Evolutionary conservation across 495 filamentous ascomycete genomes (phyloP).

Genomic region (Saxophila tyrrhenica): DNA sequence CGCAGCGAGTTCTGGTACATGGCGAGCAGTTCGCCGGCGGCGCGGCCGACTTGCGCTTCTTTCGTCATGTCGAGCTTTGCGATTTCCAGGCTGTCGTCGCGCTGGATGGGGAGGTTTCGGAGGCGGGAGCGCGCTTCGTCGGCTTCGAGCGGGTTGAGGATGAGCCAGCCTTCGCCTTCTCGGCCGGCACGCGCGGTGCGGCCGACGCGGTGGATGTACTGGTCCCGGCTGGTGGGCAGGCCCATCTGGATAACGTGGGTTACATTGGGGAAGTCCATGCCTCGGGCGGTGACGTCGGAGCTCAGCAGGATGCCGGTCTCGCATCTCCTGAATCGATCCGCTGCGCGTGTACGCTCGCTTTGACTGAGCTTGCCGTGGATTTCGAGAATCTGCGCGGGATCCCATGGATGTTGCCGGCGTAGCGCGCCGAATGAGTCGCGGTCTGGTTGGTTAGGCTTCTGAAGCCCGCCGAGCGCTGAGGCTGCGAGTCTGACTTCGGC

Average conservation of each 20-base stretch:
- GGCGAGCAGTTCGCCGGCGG: conserved; percentile 31
- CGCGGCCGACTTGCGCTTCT: conserved; percentile 27
- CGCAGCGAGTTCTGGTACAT: conserved; percentile 24
- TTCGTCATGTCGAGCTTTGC: conserved; percentile 44
- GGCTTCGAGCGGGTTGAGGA: conserved; percentile 52
- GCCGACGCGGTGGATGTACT: conserved; percentile 84
- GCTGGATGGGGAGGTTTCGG: conserved; percentile 51
- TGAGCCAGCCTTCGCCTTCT: conserved; percentile 66
- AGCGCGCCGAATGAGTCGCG: conserved; percentile 14
- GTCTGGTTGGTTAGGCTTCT: conserved; percentile 11
- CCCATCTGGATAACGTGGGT: conserved; percentile 82
- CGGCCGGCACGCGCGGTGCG: conserved; percentile 61
- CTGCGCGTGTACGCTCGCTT: conserved; percentile 47
- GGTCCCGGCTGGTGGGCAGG: conserved; percentile 56
- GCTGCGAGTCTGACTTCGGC: conserved; percentile 53
- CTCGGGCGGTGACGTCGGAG: conserved; percentile 87
- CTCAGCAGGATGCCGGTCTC: conserved; percentile 68
- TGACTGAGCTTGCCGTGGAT: conserved; percentile 80
- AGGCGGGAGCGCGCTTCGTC: conserved; percentile 40
- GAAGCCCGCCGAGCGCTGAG: conserved; percentile 47
- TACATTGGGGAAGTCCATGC: conserved; percentile 94
- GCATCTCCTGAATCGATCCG: conserved; percentile 56
- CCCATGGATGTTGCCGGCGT: conserved; percentile 34
- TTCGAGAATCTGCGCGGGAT: conserved; percentile 41
- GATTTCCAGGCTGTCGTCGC: conserved; percentile 43